Base-by-base conservation (phyloP, 345 rosid genomes). In the Brassica rapa region DNA sequence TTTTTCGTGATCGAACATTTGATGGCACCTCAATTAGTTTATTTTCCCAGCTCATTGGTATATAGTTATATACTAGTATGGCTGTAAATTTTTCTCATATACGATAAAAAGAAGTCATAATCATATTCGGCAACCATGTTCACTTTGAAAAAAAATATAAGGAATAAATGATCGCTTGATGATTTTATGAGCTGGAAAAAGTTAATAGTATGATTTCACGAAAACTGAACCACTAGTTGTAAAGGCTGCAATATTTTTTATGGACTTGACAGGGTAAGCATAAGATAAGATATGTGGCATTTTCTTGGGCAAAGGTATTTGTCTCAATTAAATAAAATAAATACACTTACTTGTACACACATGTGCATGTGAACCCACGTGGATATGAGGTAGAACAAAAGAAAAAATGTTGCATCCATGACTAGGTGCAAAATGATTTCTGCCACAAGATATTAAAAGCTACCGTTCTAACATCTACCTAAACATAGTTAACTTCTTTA, bases 181-280 rank as follows among this genome's bases (percentile, higher is more conserved):
- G 24, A 72, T 27, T 73, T 67, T 30, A 66, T 72, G 73, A 79
- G 82, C 77, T 79, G 82, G 77, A 77, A 43, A 66, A 66, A n/a
- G 68, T 59, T 41, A 41, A n/a, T 35, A 23, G 21, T 29, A 63
- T 63, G 41, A 62, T 68, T 37, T 35, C 56, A 51, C 24, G 51
- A 25, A 62, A 74, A 23, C 29, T 19, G 76, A 75, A 64, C 24
- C 41, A 57, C 83, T 75, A 75, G 68, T 64, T 80, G 79, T 75
- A 68, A 80, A 80, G 59, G 64, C 37, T 61, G 19, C 56, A 21
- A 39, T 53, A 32, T 23, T 23, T 23, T 35, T 65, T 61, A 51
- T 68, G 72, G 76, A 64, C 43, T 75, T 56, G 76, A 80, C 83
- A 80, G 83, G 25, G 76, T 80, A 61, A 70, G 71, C 57, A n/a